Evolutionary conservation across 202 grass and related monocot species (phyloP), one percentile per base, ranked within the genome.

Genomic region (Schoenoplectus triqueter): DNA sequence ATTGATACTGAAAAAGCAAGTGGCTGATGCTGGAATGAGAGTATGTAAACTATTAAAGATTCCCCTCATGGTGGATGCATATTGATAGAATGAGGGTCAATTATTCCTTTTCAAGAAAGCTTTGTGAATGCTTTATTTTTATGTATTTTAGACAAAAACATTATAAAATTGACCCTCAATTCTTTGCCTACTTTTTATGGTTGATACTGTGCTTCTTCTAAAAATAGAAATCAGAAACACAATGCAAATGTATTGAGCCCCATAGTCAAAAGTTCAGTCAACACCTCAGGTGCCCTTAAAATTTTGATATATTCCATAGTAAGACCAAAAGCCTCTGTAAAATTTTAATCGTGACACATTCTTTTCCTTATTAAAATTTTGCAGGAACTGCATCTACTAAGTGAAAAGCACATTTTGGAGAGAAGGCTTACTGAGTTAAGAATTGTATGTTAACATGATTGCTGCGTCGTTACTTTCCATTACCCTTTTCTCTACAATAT

Each of bases 341-440:
- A 47, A 52, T 1, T 69, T 46, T 78, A 83, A 81, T 87, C 84
- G 42, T 50, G 84, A 81, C 78, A 41, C 82, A 0, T 75, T 56
- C 1, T 80, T 70, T 60, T 69, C 87, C 48, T 65, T 20, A 22
- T 92, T 75, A 62, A 85, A 11, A 31, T 18, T 47, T 91, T 80
- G 39, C 66, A 98, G 93, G 95, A 98, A 80, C 81, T 95, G 84
- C 86, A 87, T 60, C 90, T 92, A 78, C 86, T 98, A 87, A 89
- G 85, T 66, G 95, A 95, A 89, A 98, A 98, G 42, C 93, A 98
- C 85, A 95, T 95, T 86, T 86, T 98, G 73, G 91, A 95, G 91
- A 92, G 85, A 83, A 98, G 88, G 82, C 91, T 99, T 69, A 86
- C 88, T 72, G 96, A 94, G 84, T 86, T 99, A 89, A 88, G 91